A percentile compares a stretch with the other conserved stretches of the same genome.
These are phyloP conservation scores for Crithidia brevicula DNA, from an alignment of 208 protist genomes.

Conservation along the genomic window DNA sequence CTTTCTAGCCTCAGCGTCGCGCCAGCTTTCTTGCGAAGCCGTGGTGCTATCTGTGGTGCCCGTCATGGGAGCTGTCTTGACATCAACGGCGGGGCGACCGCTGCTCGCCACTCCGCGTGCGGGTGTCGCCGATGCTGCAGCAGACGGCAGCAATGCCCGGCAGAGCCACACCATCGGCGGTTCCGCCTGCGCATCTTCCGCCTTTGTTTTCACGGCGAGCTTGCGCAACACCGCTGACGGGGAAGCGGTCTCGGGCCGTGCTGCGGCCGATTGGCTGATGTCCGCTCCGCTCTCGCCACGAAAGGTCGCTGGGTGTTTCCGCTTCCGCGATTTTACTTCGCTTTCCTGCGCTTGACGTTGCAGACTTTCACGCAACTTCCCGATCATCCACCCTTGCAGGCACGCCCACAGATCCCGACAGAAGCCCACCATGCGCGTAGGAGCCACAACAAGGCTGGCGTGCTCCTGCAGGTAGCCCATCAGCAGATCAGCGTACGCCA, in stretches of 20 bases:
- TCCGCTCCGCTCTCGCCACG: too few relatives aligned
- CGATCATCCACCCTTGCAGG: conserved; percentile 26
- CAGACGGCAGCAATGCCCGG: conserved; percentile 8
- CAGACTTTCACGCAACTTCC: background rate
- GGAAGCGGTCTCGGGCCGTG: background rate
- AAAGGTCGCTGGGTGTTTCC: too few relatives aligned
- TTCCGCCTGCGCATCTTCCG: background rate
- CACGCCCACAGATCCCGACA: conserved; percentile 40
- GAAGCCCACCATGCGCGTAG: conserved; percentile 49
- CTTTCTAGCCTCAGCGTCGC: background rate
- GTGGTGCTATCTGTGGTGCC: too few relatives aligned
- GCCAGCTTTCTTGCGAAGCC: too few relatives aligned
- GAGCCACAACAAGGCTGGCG: conserved; percentile 50
- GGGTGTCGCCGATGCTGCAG: background rate
- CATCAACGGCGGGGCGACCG: too few relatives aligned
- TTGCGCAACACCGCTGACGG: background rate
- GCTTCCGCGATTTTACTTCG: background rate
- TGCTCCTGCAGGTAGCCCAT: conserved; percentile 70
- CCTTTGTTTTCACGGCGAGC: background rate
- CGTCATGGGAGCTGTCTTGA: too few relatives aligned
- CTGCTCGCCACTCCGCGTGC: too few relatives aligned
- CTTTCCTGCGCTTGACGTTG: conserved; percentile 6
- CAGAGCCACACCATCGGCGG: conserved; percentile 28
- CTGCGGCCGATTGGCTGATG: background rate
- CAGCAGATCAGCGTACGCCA: conserved; percentile 75